phyloP scores from a whole-genome alignment of 1,284 basidiomycete species.

The Athelia sp. region DNA sequence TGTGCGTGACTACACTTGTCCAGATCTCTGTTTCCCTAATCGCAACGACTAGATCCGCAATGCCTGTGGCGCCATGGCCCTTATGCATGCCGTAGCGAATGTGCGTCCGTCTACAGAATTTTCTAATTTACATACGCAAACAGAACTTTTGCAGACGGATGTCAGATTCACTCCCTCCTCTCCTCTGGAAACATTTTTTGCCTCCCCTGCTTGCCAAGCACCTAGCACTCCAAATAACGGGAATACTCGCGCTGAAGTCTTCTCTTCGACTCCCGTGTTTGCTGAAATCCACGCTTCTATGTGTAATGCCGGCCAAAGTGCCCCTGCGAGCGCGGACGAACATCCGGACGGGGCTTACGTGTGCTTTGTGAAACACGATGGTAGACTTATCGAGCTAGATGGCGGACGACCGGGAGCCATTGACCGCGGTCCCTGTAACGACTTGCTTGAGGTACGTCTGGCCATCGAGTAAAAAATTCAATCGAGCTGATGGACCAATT shows the following conservation, averaged over 20 bases:
- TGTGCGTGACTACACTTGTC: constrained; percentile 25
- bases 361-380: constrained; percentile 70
- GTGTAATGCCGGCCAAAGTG: neutral
- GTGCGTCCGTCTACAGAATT: constrained; percentile 32
- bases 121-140: neutral
- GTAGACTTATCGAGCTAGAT: constrained; percentile 75
- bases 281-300: neutral
- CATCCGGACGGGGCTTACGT: constrained; percentile 79
- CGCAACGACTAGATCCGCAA: constrained; percentile 70
- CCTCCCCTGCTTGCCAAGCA: constrained; percentile 54
- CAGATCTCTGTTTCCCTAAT: neutral
- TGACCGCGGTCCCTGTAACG: constrained; percentile 63
- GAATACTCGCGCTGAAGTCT: constrained; percentile 64
- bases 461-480: constrained; percentile 9
- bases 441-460: constrained; percentile 52
- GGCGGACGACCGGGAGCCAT: constrained; percentile 72
- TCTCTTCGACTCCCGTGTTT: constrained; percentile 75
- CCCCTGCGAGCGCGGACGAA: constrained; percentile 43
- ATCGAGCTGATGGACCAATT: constrained; percentile 2
- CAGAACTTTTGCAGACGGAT: constrained; percentile 43
- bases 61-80: constrained; percentile 86
- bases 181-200: constrained; percentile 60
- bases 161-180: constrained; percentile 50
- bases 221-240: constrained; percentile 25
- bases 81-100: constrained; percentile 80